Percentiles rank a stretch among this genome's conserved stretches.
Conservation (phyloP, 306 rosid genomes). For the Lagenaria siceraria region DNA sequence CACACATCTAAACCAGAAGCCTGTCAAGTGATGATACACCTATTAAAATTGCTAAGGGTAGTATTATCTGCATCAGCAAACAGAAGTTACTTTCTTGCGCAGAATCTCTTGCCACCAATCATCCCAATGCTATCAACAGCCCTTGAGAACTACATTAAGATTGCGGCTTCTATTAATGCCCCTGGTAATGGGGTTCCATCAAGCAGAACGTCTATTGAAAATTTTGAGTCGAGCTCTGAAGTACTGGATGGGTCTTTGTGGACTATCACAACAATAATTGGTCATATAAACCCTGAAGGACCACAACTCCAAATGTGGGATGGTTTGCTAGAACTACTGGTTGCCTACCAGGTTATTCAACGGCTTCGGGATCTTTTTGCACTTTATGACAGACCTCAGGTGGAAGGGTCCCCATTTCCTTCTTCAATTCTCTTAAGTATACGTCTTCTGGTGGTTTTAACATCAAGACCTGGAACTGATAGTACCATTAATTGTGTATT, state of each 20-base stretch:
- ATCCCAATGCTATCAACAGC: constrained; percentile 95
- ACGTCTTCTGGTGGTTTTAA: constrained; percentile 68
- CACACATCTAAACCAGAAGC: constrained; percentile 97
- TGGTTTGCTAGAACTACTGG: constrained; percentile 75
- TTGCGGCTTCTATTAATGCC: constrained; percentile 73
- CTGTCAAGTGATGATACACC: constrained; percentile 76
- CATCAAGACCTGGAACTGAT: constrained; percentile 53
- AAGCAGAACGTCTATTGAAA: constrained; percentile 69
- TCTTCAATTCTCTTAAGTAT: constrained; percentile 71
- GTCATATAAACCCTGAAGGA: constrained; percentile 68
- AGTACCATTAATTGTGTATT: constrained; percentile 61
- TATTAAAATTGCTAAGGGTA: constrained; percentile 70
- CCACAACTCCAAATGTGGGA: constrained; percentile 91
- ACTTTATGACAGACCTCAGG: constrained; percentile 96
- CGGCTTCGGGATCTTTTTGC: constrained; percentile 93
- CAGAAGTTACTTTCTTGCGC: constrained; percentile 79
- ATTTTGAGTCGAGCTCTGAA: constrained; percentile 74
- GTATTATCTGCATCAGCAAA: constrained; percentile 71
- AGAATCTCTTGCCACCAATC: constrained; percentile 86
- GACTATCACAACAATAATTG: constrained; percentile 63
- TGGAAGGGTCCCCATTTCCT: constrained; percentile 90
- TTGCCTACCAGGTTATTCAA: constrained; percentile 85
- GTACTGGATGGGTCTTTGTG: constrained; percentile 77
- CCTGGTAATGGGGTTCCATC: constrained; percentile 48
- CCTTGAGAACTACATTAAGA: constrained; percentile 88